Percentiles rank a stretch among this genome's conserved stretches.
phyloP scores from a whole-genome alignment of 192 early-diverging fungal genomes.

The Coemansia reversa region DNA sequence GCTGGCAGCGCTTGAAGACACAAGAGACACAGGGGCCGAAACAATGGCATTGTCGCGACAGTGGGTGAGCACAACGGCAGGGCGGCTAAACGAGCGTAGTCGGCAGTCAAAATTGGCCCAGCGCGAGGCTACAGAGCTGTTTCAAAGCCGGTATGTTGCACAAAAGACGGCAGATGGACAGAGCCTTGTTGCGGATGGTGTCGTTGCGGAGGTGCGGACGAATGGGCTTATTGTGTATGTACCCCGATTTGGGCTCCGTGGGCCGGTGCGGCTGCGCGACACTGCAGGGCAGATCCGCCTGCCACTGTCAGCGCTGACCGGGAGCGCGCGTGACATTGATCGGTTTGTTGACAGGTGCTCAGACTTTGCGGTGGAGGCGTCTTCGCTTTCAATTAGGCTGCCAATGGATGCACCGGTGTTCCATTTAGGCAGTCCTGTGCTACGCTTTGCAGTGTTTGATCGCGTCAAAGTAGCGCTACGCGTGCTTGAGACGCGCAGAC shows the following conservation, averaged over 20 bases:
- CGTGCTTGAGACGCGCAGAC: constrained; percentile 60
- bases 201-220: constrained; percentile 70
- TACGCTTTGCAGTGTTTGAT: constrained; percentile 63
- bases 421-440: constrained; percentile 32
- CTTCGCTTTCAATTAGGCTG: constrained; percentile 23
- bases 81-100: constrained; percentile 67
- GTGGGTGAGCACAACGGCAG: constrained; percentile 42
- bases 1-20: constrained; percentile 46
- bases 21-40: neutral
- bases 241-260: constrained; percentile 64
- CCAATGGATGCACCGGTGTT: constrained; percentile 33
- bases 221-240: constrained; percentile 60
- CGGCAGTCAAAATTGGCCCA: constrained; percentile 75
- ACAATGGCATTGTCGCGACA: constrained; percentile 3
- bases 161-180: constrained; percentile 50
- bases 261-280: constrained; percentile 68
- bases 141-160: constrained; percentile 68
- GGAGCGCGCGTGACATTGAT: constrained; percentile 42
- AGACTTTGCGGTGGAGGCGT: constrained; percentile 46
- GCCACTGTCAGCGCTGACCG: constrained; percentile 62
- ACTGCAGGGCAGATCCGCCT: constrained; percentile 56
- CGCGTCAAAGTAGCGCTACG: constrained; percentile 61
- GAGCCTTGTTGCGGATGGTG: constrained; percentile 60
- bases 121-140: constrained; percentile 76
- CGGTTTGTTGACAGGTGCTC: constrained; percentile 55